Conservation (phyloP, 345 rosid genomes). For the Brassica rapa region DNA sequence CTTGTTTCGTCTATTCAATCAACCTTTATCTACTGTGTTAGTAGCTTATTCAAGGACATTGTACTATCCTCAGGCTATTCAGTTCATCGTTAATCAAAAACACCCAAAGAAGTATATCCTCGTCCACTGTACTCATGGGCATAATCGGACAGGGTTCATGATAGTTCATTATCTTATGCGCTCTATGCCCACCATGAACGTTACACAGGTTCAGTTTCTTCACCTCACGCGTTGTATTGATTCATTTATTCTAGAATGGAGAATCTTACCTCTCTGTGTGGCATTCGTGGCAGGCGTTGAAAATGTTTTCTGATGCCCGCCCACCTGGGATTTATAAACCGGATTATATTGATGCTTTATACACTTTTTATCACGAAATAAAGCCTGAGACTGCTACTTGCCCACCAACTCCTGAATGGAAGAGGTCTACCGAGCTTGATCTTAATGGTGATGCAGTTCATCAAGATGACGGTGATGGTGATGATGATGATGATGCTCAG, state of each 20-base stretch:
- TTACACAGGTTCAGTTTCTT: slow-evolving; percentile 59
- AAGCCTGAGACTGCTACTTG: slow-evolving; percentile 65
- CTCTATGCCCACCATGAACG: slow-evolving; percentile 60
- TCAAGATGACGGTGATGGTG: slow-evolving; percentile 36
- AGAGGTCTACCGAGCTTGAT: slow-evolving; percentile 80
- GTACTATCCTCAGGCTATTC: slow-evolving; percentile 55
- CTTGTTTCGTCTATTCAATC: slow-evolving; percentile 1
- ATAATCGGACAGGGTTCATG: slow-evolving; percentile 98
- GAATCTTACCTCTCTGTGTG: slow-evolving; percentile 6
- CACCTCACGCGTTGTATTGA: not conserved
- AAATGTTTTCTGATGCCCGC: slow-evolving; percentile 72
- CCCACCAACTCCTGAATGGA: slow-evolving; percentile 98
- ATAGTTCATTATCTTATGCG: slow-evolving; percentile 93
- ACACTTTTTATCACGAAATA: slow-evolving; percentile 79
- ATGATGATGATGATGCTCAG: slow-evolving; percentile 29
- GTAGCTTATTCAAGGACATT: not conserved
- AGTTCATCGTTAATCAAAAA: slow-evolving; percentile 67
- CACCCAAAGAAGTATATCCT: slow-evolving; percentile 66
- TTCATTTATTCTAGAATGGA: slow-evolving; percentile 1
- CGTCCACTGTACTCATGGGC: slow-evolving; percentile 98
- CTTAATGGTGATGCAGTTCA: slow-evolving; percentile 80
- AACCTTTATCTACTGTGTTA: not conserved
- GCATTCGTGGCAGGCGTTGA: slow-evolving; percentile 61
- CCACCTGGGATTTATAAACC: slow-evolving; percentile 98
- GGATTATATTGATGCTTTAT: slow-evolving; percentile 80